Conservation (phyloP, 495 filamentous ascomycete species). For the Copromyces sp. region DNA sequence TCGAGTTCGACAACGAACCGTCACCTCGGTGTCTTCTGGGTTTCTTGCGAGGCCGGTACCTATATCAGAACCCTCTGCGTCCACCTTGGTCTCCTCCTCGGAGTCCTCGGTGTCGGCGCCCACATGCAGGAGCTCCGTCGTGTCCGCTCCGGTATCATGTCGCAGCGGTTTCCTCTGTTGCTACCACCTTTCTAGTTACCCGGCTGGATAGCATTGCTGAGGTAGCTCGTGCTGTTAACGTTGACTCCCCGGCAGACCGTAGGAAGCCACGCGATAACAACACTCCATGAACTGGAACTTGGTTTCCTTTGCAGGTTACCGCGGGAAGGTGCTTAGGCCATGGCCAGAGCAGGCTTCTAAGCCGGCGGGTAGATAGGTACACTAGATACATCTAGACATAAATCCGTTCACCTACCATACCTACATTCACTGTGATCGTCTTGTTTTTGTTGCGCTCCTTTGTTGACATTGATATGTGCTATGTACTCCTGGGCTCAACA, state of each 20-base stretch:
- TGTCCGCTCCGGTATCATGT: constrained; percentile 89
- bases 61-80: constrained; percentile 66
- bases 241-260: no score
- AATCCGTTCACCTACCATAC: not conserved
- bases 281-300: no score
- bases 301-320: no score
- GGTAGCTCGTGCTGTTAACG: no score
- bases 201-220: constrained; percentile 30
- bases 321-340: no score
- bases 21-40: constrained; percentile 98
- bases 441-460: not conserved
- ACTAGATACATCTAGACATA: not conserved
- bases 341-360: no score
- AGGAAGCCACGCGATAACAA: no score
- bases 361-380: not conserved
- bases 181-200: constrained; percentile 86
- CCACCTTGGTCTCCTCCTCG: constrained; percentile 80
- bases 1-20: constrained; percentile 98
- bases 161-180: constrained; percentile 55
- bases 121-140: constrained; percentile 98
- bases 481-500: not conserved
- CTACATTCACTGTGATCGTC: not conserved
- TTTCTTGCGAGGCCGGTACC: constrained; percentile 94
- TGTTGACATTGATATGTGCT: not conserved
- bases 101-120: constrained; percentile 82